These are phyloP conservation scores for Colletotrichum sansevieriae DNA, from an alignment of 2,329 filamentous ascomycete genomes.

Conservation along the genomic window DNA sequence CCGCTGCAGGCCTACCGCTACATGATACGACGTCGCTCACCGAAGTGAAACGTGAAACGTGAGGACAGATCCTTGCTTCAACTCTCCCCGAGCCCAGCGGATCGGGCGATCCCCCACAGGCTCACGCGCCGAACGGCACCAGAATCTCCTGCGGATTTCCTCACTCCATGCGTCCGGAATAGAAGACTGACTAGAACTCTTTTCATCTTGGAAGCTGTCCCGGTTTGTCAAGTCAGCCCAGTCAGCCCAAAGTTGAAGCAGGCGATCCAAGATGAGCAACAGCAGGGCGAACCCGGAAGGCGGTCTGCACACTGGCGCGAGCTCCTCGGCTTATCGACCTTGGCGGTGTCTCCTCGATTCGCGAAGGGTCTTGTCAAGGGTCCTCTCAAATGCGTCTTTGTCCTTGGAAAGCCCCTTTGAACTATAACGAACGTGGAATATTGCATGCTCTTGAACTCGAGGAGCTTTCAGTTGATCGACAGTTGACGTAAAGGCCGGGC, in stretches of 20 bases:
- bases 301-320: constrained; percentile 11
- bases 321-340: constrained; percentile 5
- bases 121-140: background rate
- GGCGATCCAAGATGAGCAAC: background rate
- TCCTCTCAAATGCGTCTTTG: background rate
- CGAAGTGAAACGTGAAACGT: constrained; percentile 41
- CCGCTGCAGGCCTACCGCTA: constrained; percentile 13
- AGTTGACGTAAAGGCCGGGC: constrained; percentile 17
- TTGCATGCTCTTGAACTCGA: constrained; percentile 17
- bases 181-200: background rate
- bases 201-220: background rate
- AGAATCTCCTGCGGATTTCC: background rate
- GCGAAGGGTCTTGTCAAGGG: constrained; percentile 33
- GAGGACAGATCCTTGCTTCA: constrained; percentile 38
- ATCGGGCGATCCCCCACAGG: constrained; percentile 31
- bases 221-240: background rate
- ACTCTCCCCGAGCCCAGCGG: constrained; percentile 22
- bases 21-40: constrained; percentile 38
- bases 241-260: background rate
- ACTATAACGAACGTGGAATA: constrained; percentile 4
- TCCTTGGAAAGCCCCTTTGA: background rate
- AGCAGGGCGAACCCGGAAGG: constrained; percentile 1
- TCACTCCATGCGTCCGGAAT: background rate
- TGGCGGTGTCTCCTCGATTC: constrained; percentile 11
- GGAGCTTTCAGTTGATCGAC: background rate